Evolutionary conservation across 2,329 filamentous ascomycete species (phyloP).

Genomic region (Davidsoniella virescens): DNA sequence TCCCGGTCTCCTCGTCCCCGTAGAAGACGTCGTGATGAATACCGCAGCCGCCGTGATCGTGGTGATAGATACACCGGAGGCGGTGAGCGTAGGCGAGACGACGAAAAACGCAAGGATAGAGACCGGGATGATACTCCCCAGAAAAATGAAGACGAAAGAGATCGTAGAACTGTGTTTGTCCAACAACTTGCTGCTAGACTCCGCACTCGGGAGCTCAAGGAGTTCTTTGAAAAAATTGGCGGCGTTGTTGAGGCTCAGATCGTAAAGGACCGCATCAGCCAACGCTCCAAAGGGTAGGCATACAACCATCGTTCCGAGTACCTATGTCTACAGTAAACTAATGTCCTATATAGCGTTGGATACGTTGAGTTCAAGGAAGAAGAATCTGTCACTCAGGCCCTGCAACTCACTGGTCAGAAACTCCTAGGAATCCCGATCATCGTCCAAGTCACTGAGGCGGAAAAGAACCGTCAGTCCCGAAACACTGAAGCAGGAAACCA

Average conservation of each 20-base stretch:
- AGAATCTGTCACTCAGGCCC: conserved; percentile 80
- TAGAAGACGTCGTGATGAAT: conserved; percentile 19
- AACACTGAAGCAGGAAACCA: conserved; percentile 54
- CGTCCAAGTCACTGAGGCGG: conserved; percentile 93
- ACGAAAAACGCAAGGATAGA: conserved; percentile 28
- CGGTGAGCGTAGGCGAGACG: conserved; percentile 31
- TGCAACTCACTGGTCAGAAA: conserved; percentile 97
- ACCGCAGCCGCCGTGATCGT: conserved; percentile 31
- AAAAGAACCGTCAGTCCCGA: conserved; percentile 95
- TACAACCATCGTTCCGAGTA: background rate
- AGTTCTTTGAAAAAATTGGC: conserved; percentile 90
- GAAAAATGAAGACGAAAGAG: conserved; percentile 86
- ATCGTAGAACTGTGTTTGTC: conserved; percentile 92
- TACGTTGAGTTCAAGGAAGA: conserved; percentile 98
- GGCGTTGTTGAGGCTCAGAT: conserved; percentile 95
- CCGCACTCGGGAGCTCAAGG: conserved; percentile 78
- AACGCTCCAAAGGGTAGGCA: conserved; percentile 86
- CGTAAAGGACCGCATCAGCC: conserved; percentile 92
- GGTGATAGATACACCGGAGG: conserved; percentile 35
- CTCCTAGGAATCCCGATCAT: conserved; percentile 98
- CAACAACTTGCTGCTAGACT: conserved; percentile 93
- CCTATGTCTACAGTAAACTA: background rate
- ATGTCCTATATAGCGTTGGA: conserved; percentile 52
- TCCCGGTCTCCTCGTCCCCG: conserved; percentile 45
- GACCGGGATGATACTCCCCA: conserved; percentile 46